phyloP scores from a whole-genome alignment of 495 filamentous ascomycete species.

The Xylaria acuta region DNA sequence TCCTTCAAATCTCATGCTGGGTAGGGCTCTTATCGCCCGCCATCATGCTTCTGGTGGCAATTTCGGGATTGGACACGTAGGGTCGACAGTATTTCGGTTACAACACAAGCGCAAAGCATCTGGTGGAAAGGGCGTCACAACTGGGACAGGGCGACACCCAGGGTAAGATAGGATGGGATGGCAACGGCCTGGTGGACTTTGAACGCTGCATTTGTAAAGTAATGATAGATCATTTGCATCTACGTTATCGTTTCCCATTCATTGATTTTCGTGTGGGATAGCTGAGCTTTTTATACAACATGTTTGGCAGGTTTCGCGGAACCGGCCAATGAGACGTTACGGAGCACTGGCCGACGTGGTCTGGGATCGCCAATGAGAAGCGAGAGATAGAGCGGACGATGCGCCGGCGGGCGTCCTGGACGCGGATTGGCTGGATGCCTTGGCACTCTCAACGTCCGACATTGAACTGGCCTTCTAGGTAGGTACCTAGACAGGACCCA shows the following conservation, averaged over 20 bases:
- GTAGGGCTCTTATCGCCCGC: neutral
- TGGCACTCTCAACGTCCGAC: neutral
- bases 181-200: too few species aligned
- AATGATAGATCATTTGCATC: neutral
- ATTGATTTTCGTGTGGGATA: neutral
- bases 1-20: neutral
- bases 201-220: too few species aligned
- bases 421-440: conserved; percentile 11
- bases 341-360: neutral
- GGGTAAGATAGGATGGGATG: too few species aligned
- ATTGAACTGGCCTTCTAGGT: neutral
- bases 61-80: too few species aligned
- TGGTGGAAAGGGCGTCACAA: too few species aligned
- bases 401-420: neutral
- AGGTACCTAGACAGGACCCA: neutral
- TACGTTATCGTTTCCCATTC: neutral
- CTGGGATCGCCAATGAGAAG: neutral
- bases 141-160: too few species aligned
- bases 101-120: neutral
- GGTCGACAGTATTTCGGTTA: neutral
- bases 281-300: neutral
- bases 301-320: neutral
- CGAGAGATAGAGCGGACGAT: neutral
- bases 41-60: too few species aligned
- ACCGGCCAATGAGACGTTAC: neutral